Evolutionary conservation across 768 basidiomycete species (phyloP).

Genomic region (Polyporus arcularius): DNA sequence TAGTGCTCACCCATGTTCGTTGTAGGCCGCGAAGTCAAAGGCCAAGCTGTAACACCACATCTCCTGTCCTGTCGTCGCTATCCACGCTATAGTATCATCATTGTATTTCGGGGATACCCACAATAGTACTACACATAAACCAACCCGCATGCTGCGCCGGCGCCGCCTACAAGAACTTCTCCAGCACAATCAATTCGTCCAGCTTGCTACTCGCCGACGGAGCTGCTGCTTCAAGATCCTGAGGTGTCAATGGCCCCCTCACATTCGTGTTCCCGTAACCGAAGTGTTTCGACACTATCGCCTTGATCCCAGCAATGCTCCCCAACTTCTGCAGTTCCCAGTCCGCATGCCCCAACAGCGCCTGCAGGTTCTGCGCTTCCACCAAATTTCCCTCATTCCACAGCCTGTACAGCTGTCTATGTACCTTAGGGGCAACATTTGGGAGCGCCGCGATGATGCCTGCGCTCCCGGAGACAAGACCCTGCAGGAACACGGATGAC

Average conservation of each 20-base stretch:
- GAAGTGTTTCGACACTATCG: conserved; percentile 60
- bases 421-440: conserved; percentile 53
- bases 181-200: conserved; percentile 32
- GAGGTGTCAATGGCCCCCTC: conserved; percentile 29
- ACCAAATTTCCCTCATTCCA: conserved; percentile 53
- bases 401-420: conserved; percentile 49
- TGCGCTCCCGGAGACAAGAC: conserved; percentile 43
- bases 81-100: not conserved
- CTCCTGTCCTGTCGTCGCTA: not conserved
- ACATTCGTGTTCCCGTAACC: conserved; percentile 54
- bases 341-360: conserved; percentile 63
- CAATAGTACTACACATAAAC: not conserved
- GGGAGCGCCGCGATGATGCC: conserved; percentile 46
- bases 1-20: not conserved
- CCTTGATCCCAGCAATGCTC: conserved; percentile 69
- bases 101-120: conserved; percentile 15
- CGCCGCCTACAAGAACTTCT: conserved; percentile 27
- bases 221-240: conserved; percentile 20
- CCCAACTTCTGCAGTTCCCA: conserved; percentile 65
- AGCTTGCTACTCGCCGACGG: conserved; percentile 20
- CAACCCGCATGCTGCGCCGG: not conserved
- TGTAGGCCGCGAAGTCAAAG: conserved; percentile 23
- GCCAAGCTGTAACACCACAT: conserved; percentile 19
- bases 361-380: conserved; percentile 64
- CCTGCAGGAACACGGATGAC: conserved; percentile 60